Percentiles rank a stretch among this genome's conserved stretches.
These are phyloP conservation scores for Penicillium sp. DNA, from an alignment of 2,329 filamentous ascomycete species.

Conservation along the genomic window DNA sequence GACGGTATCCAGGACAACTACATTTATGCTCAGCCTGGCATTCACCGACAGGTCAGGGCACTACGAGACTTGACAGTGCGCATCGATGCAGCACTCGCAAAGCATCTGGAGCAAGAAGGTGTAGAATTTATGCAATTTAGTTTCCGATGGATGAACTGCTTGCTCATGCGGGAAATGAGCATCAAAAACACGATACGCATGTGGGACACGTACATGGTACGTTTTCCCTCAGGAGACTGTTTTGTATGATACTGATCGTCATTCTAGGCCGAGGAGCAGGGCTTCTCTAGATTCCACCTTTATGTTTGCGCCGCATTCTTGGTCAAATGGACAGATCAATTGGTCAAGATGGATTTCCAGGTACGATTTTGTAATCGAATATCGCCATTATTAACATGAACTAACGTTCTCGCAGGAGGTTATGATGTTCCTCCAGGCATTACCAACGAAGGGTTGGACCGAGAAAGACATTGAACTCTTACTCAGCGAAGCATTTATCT, in stretches of 20 bases:
- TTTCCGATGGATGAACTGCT: conserved; percentile 99
- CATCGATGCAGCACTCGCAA: conserved; percentile 80
- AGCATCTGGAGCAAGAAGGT: conserved; percentile 83
- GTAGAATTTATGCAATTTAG: conserved; percentile 99
- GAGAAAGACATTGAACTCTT: conserved; percentile 97
- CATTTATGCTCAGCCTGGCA: conserved; percentile 94
- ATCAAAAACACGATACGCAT: conserved; percentile 96
- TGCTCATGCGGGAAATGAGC: conserved; percentile 95
- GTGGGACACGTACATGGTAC: conserved; percentile 99
- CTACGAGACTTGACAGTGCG: conserved; percentile 85
- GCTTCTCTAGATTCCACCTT: conserved; percentile 96
- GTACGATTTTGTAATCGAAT: conserved; percentile 30
- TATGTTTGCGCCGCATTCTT: conserved; percentile 98
- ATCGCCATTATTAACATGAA: conserved; percentile 1
- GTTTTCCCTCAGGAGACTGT: neutral
- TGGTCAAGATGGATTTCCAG: conserved; percentile 93
- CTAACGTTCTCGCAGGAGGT: conserved; percentile 66
- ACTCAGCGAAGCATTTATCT: conserved; percentile 95
- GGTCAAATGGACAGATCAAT: conserved; percentile 95
- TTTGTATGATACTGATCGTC: conserved; percentile 18
- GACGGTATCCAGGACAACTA: conserved; percentile 99
- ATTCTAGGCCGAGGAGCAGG: conserved; percentile 87
- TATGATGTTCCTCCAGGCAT: conserved; percentile 97
- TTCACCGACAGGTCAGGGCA: conserved; percentile 87
- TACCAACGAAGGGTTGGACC: conserved; percentile 91